A percentile compares a stretch with the other conserved stretches of the same genome.
These are phyloP conservation scores for Pilaira anomala DNA, from an alignment of 192 early-diverging fungal genomes.

Conservation along the genomic window DNA sequence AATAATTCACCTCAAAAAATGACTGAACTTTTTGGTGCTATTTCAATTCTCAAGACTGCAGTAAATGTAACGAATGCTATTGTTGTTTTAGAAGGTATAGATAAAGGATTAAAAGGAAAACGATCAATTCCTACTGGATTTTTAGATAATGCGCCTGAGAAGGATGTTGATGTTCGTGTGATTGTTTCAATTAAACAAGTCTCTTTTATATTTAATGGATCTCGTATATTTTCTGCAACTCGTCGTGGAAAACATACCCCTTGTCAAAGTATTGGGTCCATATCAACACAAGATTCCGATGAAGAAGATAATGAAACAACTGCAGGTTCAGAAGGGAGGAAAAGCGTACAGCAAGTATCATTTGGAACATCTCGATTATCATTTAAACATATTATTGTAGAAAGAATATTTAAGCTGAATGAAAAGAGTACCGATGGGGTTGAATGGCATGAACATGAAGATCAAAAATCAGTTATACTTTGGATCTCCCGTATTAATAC, in stretches of 20 bases:
- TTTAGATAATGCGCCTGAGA: conserved; percentile 30
- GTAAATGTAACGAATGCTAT: conserved; percentile 1
- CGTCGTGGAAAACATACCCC: background rate
- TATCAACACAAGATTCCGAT: background rate
- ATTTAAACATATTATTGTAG: background rate
- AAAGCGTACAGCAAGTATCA: background rate
- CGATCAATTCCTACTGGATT: conserved; percentile 17
- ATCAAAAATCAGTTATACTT: background rate
- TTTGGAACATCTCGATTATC: background rate
- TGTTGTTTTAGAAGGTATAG: conserved; percentile 12
- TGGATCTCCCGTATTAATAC: conserved; percentile 9
- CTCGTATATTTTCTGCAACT: background rate
- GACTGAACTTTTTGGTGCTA: background rate
- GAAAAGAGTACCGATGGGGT: background rate
- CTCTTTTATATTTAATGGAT: conserved; percentile 20
- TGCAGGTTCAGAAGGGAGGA: background rate
- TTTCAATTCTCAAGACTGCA: background rate
- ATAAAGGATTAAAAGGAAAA: conserved; percentile 10
- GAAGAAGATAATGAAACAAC: background rate
- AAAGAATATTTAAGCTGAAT: background rate
- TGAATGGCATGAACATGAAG: conserved; percentile 1
- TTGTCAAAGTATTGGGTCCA: background rate
- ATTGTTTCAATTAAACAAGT: conserved; percentile 11
- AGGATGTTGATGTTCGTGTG: conserved; percentile 16
- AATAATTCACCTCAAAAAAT: too few relatives aligned